Conservation (phyloP, 257 asterid genomes). For the Mitragyna speciosa region DNA sequence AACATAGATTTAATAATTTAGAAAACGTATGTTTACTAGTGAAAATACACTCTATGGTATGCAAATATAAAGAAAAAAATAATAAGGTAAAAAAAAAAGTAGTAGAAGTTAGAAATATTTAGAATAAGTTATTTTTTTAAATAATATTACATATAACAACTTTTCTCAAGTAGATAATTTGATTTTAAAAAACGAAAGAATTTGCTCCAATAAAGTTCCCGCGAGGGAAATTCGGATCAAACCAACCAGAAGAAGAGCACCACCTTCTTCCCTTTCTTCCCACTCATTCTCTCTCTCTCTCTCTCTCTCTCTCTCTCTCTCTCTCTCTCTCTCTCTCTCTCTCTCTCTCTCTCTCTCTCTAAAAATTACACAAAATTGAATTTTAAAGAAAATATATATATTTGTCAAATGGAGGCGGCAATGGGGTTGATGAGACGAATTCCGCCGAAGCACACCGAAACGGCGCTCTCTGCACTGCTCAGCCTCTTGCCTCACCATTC, state of each 20-base stretch:
- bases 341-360: conserved; percentile 19
- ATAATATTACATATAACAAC: too few species aligned
- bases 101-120: too few species aligned
- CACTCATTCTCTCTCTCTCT: conserved; percentile 10
- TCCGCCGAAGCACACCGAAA: conserved; percentile 83
- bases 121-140: too few species aligned
- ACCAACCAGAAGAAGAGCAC: background rate
- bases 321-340: conserved; percentile 14
- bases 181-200: background rate
- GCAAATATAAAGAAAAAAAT: too few species aligned
- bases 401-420: conserved; percentile 60
- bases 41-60: too few species aligned
- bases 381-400: conserved; percentile 6
- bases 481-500: conserved; percentile 92
- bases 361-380: background rate
- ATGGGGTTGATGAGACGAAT: conserved; percentile 98
- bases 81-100: too few species aligned
- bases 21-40: too few species aligned
- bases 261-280: too few species aligned
- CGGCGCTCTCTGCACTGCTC: conserved; percentile 78
- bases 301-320: conserved; percentile 30
- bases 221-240: conserved; percentile 39
- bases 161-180: too few species aligned
- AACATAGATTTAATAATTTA: too few species aligned
- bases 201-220: conserved; percentile 14